Evolutionary conservation across 1,284 basidiomycete species (phyloP).

Genomic region (Puccinia triticina): DNA sequence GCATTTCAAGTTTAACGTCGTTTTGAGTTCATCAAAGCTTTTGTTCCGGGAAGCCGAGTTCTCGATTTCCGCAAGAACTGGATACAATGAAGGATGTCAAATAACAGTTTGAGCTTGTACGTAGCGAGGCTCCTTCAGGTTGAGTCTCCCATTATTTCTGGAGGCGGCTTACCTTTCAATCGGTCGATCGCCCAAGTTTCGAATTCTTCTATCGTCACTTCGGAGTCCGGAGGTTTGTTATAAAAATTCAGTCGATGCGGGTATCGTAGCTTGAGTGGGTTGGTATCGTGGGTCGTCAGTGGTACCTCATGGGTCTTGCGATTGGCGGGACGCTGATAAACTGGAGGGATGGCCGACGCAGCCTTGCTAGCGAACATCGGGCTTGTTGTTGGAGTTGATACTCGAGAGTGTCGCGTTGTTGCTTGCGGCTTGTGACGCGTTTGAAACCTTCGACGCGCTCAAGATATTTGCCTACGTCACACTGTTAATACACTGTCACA

Average conservation of each 20-base stretch:
- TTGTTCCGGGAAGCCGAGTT: slow-evolving; percentile 83
- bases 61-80: slow-evolving; percentile 89
- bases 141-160: too few species aligned
- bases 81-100: not conserved
- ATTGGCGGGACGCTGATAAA: not conserved
- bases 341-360: not conserved
- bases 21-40: slow-evolving; percentile 74
- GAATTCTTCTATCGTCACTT: slow-evolving; percentile 95
- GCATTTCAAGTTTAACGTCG: slow-evolving; percentile 68
- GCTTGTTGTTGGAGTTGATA: too few species aligned
- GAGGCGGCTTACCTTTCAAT: slow-evolving; percentile 65
- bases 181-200: slow-evolving; percentile 88
- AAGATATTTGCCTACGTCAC: too few species aligned
- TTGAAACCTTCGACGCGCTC: too few species aligned
- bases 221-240: slow-evolving; percentile 78
- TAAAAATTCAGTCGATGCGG: slow-evolving; percentile 84
- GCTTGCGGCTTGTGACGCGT: too few species aligned
- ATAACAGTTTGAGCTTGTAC: not conserved
- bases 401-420: too few species aligned
- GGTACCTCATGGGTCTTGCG: not conserved
- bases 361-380: too few species aligned
- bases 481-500: too few species aligned
- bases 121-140: not conserved
- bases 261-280: slow-evolving; percentile 61
- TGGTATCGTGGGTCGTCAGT: not conserved